Percentiles rank a stretch among this genome's conserved stretches.
Evolutionary conservation across 352 stramenopile species (phyloP).

Genomic region (Globisporangium acanthophoron): DNA sequence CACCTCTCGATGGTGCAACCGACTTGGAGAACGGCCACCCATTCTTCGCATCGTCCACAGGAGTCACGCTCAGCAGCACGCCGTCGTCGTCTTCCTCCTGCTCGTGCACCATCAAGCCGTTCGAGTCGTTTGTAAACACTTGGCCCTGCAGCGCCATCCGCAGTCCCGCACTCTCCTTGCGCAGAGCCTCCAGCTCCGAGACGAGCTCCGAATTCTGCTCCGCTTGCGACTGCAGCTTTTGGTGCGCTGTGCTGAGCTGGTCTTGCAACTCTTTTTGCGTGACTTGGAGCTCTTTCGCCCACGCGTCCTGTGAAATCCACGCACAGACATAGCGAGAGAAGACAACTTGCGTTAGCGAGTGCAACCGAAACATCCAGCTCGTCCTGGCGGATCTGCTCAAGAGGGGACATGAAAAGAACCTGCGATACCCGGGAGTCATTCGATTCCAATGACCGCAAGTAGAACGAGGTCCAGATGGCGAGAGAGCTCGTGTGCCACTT

Average conservation of each 20-base stretch:
- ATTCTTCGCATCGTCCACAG: conserved; percentile 17
- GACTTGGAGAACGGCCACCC: conserved; percentile 1
- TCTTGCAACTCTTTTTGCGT: conserved; percentile 74
- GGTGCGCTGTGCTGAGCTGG: conserved; percentile 53
- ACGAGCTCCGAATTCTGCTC: conserved; percentile 75
- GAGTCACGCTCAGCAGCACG: conserved; percentile 70
- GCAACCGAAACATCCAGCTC: neutral
- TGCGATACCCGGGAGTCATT: conserved; percentile 76
- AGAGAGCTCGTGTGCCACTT: conserved; percentile 85
- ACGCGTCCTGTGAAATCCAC: conserved; percentile 49
- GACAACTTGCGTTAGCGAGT: neutral
- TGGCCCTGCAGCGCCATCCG: conserved; percentile 58
- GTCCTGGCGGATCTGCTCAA: neutral
- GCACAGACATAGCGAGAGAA: neutral
- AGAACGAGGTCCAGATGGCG: conserved; percentile 78
- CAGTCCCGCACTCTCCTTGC: conserved; percentile 55
- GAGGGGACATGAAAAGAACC: conserved; percentile 30
- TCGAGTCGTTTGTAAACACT: conserved; percentile 63
- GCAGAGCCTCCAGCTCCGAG: conserved; percentile 55
- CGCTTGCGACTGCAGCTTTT: conserved; percentile 62
- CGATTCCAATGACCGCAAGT: conserved; percentile 78
- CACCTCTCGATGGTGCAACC: neutral
- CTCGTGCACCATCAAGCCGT: conserved; percentile 68
- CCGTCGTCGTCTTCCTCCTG: conserved; percentile 68
- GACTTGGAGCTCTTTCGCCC: conserved; percentile 76